A percentile compares a stretch with the other conserved stretches of the same genome.
phyloP scores from a whole-genome alignment of 352 stramenopile genomes.

The Globisporangium sylvaticum region DNA sequence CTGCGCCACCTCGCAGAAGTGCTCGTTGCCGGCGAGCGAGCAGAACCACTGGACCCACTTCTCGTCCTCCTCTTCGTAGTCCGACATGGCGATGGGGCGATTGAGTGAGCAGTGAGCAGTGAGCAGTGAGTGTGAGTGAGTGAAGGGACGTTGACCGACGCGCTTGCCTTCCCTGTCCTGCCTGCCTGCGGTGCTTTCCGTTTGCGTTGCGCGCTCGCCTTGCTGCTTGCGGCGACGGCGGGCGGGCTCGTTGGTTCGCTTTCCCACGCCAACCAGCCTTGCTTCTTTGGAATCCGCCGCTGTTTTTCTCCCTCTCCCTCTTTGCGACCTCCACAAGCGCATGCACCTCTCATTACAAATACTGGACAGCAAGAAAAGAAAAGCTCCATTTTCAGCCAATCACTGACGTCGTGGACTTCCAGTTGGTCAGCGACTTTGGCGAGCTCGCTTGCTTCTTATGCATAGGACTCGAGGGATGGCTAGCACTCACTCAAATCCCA shows the following conservation, averaged over 20 bases:
- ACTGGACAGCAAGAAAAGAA: background rate
- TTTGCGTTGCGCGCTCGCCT: background rate
- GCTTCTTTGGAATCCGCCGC: constrained; percentile 4
- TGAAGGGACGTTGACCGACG: background rate
- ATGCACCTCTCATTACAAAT: background rate
- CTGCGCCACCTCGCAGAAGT: constrained; percentile 90
- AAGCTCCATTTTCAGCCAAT: no score
- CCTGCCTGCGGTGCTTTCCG: background rate
- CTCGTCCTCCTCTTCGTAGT: constrained; percentile 90
- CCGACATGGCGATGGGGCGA: constrained; percentile 53
- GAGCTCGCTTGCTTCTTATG: no score
- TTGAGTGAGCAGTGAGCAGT: background rate
- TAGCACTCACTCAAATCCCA: background rate
- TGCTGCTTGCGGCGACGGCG: background rate
- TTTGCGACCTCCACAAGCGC: background rate
- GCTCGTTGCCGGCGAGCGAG: constrained; percentile 88
- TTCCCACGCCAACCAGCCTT: constrained; percentile 10
- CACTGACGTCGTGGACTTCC: no score
- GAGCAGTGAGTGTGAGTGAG: background rate
- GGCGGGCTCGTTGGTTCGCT: constrained; percentile 1
- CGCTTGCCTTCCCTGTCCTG: background rate
- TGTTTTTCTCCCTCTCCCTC: constrained; percentile 9
- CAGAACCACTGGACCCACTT: constrained; percentile 94
- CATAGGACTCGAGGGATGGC: background rate
- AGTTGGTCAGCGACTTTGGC: no score